Evolutionary conservation across 1,139 yeast species (phyloP).

Genomic region (Lodderomyces metapsilosis): DNA sequence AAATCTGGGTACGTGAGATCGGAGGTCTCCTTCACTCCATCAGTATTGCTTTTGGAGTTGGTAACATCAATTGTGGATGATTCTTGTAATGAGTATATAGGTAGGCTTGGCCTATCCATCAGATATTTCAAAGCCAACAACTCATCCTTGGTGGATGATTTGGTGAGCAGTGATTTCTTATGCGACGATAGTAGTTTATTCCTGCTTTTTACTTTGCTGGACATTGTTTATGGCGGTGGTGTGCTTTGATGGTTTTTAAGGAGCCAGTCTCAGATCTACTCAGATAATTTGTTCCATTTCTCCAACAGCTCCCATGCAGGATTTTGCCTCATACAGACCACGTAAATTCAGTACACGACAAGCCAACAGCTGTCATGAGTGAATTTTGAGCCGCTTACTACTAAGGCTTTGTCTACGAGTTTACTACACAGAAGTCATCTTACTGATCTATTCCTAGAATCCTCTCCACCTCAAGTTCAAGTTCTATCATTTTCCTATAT

Average conservation of each 20-base stretch:
- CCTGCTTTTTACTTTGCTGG: slow-evolving; percentile 31
- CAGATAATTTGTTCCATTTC: not conserved
- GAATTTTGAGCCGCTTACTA: no score
- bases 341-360: no score
- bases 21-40: not conserved
- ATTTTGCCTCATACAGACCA: no score
- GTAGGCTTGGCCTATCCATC: slow-evolving; percentile 36
- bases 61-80: not conserved
- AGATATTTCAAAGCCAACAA: slow-evolving; percentile 34
- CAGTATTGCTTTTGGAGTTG: not conserved
- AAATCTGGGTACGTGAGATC: slow-evolving; percentile 66
- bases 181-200: slow-evolving; percentile 35
- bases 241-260: not conserved
- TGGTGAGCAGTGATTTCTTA: slow-evolving; percentile 22
- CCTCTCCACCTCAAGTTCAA: no score
- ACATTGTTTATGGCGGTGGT: slow-evolving; percentile 18
- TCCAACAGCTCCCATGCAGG: not conserved
- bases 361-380: no score
- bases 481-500: not conserved
- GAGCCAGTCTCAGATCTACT: not conserved
- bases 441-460: no score
- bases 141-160: slow-evolving; percentile 33
- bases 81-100: slow-evolving; percentile 38
- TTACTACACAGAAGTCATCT: no score
- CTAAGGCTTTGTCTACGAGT: no score